Evolutionary conservation across 805 yeast genomes (phyloP), one percentile per base, ranked within the genome.

Genomic region (Blastobotrys terrestris): DNA sequence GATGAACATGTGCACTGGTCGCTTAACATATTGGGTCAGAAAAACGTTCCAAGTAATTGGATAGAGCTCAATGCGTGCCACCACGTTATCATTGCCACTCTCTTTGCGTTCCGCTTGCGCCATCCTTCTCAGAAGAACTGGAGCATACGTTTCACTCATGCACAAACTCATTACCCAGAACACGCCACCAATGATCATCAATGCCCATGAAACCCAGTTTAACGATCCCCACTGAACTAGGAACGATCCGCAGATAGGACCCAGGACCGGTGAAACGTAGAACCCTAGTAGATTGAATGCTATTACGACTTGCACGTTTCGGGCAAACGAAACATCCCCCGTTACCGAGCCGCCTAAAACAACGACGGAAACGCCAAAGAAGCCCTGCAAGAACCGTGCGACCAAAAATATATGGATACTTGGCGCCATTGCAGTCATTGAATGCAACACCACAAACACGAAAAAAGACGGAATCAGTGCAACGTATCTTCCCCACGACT

Each of bases 191-290:
- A 74, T 56, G 2, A 76, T 63, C 3, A 76, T 79, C 20, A 26
- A 18, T 53, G 77, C 66, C 66, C 75, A 78, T 18, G 70, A 67
- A 3, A 78, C 71, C 68, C 79, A 71, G 60, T 81, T 68, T 80
- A 81, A 77, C 8, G 72, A 74, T 56, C 70, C 55, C 39, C 71
- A 72, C 26, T 72, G 71, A 50, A 69, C 70, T 50, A 76, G 57
- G 50, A 77, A 64, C 3, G 77, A 78, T 3, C 75, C 72, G 50
- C 75, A 54, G 64, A 72, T 70, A 15, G 78, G 78, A 21, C 77
- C 78, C 44, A 71, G 44, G 7, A 54, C 49, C 7, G 67, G 65
- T 0, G 66, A 66, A 11, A 56, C 20, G 58, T 67, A 76, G 51
- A 59, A 78, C 65, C 72, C 70, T 56, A 55, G 71, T 58, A 72